These are phyloP conservation scores for Pinus taeda DNA, from an alignment of 75 land plant genomes.

Conservation along the genomic window DNA sequence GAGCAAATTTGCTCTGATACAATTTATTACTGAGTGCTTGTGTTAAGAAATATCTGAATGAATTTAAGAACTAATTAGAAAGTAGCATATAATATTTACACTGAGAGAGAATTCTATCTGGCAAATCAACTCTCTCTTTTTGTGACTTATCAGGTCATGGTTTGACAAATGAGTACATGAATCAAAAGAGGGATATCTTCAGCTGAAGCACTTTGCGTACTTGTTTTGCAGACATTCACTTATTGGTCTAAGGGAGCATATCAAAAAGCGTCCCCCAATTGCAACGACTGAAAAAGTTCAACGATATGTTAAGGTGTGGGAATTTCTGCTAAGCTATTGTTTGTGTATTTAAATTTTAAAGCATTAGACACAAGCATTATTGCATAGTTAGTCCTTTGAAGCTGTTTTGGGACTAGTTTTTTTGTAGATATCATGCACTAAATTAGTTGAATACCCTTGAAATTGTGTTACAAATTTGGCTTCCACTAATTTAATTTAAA, in stretches of 20 bases:
- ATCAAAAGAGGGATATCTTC: not conserved
- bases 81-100: no score
- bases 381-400: not conserved
- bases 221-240: conserved; percentile 48
- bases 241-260: conserved; percentile 82
- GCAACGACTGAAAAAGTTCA: conserved; percentile 99
- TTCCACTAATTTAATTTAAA: not conserved
- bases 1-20: no score
- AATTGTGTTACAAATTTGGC: not conserved
- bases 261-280: conserved; percentile 94
- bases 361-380: not conserved
- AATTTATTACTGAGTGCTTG: no score
- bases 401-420: not conserved
- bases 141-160: not conserved
- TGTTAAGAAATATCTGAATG: no score
- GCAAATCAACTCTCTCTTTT: no score
- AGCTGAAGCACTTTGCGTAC: not conserved
- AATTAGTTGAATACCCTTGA: not conserved
- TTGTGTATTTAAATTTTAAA: not conserved
- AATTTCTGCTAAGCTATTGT: not conserved
- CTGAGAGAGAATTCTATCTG: no score
- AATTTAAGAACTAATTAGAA: no score
- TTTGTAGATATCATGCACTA: not conserved
- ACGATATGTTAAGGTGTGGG: conserved; percentile 76
- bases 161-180: not conserved